phyloP scores from a whole-genome alignment of 805 yeast species.

The Candida mattraensis region DNA sequence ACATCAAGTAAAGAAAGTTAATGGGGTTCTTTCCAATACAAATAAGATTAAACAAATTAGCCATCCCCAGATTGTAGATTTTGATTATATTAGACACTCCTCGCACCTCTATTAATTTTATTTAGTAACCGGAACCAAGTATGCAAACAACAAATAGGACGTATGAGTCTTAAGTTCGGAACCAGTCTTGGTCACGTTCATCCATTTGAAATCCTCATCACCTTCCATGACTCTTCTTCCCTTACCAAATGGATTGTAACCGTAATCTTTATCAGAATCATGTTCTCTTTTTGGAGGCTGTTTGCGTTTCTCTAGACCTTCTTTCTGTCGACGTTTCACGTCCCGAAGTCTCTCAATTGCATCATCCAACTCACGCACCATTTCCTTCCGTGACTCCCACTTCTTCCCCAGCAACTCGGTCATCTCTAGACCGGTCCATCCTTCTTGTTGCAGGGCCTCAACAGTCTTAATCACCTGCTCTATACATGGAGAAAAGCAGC shows the following conservation, averaged over 20 bases:
- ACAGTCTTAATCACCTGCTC: constrained; percentile 94
- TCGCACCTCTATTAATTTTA: not conserved
- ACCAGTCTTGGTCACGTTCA: constrained; percentile 79
- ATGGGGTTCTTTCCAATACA: no score
- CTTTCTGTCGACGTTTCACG: constrained; percentile 68
- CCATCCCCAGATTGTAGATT: no score
- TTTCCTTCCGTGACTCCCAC: constrained; percentile 85
- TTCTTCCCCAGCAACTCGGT: constrained; percentile 83
- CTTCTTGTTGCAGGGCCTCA: constrained; percentile 65
- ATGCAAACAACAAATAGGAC: constrained; percentile 90
- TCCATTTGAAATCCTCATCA: constrained; percentile 77
- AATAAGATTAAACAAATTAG: no score
- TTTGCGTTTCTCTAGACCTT: constrained; percentile 59
- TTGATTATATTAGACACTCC: not conserved
- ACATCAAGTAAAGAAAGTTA: no score
- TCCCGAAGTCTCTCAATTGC: constrained; percentile 78
- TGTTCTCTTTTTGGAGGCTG: constrained; percentile 26
- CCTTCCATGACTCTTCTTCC: constrained; percentile 88
- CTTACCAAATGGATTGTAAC: constrained; percentile 91
- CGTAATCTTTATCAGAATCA: constrained; percentile 37
- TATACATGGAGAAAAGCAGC: constrained; percentile 97
- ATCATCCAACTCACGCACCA: constrained; percentile 80
- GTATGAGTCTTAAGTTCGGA: constrained; percentile 90
- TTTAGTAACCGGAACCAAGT: constrained; percentile 34
- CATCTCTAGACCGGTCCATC: constrained; percentile 88